These are phyloP conservation scores for Ulota crispa DNA, from an alignment of 225 moss, liverwort and hornwort genomes.

Conservation along the genomic window DNA sequence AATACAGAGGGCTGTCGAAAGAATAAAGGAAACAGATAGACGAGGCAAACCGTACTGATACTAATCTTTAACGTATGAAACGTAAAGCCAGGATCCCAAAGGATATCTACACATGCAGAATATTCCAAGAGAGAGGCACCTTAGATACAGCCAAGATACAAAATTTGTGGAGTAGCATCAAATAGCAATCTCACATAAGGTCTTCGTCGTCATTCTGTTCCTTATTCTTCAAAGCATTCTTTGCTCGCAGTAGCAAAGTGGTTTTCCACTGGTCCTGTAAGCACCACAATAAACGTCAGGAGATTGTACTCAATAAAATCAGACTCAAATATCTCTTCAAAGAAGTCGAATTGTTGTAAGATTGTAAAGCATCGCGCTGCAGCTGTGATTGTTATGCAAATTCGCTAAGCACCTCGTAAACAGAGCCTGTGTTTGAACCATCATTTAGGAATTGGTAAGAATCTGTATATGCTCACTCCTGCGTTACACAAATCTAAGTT, in stretches of 20 bases:
- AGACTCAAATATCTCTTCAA: not conserved
- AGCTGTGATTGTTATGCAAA: not conserved
- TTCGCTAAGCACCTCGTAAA: not conserved
- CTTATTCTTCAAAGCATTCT: constrained; percentile 88
- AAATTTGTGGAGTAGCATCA: constrained; percentile 6
- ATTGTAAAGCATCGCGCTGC: not conserved
- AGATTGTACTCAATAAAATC: not conserved
- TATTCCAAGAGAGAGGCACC: constrained; percentile 20
- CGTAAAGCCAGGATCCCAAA: constrained; percentile 18
- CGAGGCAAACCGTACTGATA: constrained; percentile 7
- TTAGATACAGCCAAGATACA: constrained; percentile 17
- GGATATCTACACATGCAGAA: constrained; percentile 35
- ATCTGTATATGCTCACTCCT: not conserved
- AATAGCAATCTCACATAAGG: constrained; percentile 46
- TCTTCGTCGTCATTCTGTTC: constrained; percentile 67
- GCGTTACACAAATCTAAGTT: not conserved
- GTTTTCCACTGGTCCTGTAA: constrained; percentile 99
- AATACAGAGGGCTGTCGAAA: constrained; percentile 18
- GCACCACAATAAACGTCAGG: constrained; percentile 28
- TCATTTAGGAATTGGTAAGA: not conserved
- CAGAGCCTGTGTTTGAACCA: not conserved
- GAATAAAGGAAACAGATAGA: not conserved
- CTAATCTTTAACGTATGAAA: constrained; percentile 6
- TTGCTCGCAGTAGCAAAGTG: constrained; percentile 87
- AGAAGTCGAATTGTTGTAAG: not conserved